Conservation (phyloP, 345 rosid genomes). For the Moringa oleifera region DNA sequence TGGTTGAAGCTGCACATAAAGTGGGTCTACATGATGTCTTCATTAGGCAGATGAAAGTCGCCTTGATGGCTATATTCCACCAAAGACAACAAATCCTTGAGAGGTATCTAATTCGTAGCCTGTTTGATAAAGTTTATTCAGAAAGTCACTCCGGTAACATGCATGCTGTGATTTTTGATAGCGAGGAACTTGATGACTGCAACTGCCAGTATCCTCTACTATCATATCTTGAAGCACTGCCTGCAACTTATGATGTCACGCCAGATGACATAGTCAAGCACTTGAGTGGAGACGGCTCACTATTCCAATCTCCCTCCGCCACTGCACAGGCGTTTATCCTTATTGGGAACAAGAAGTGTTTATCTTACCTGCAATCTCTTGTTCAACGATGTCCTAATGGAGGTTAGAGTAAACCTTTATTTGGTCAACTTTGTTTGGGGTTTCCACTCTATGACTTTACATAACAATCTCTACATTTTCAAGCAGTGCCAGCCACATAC, state of each 20-base stretch:
- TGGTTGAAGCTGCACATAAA: conserved; percentile 41
- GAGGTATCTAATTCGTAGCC: conserved; percentile 18
- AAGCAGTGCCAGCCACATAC: conserved; percentile 40
- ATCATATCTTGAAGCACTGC: conserved; percentile 46
- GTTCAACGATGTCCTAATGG: conserved; percentile 32
- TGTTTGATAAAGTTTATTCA: background rate
- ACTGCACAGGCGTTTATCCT: conserved; percentile 57
- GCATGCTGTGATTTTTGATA: background rate
- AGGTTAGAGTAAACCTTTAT: conserved; percentile 23
- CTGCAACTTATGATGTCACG: conserved; percentile 12
- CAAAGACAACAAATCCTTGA: conserved; percentile 33
- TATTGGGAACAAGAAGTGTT: conserved; percentile 37
- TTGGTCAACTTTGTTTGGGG: background rate
- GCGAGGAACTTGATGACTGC: background rate
- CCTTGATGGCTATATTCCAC: conserved; percentile 19
- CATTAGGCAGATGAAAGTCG: conserved; percentile 4
- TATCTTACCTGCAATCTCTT: conserved; percentile 42
- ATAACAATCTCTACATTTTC: no score
- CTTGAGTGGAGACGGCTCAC: conserved; percentile 38
- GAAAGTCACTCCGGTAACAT: background rate
- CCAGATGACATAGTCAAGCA: conserved; percentile 23
- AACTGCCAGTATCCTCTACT: conserved; percentile 20
- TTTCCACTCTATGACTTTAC: no score
- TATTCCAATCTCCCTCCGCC: conserved; percentile 65
- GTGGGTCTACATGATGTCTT: conserved; percentile 33